Conservation (phyloP, 768 basidiomycete species). For the Boletus pseudo-olivaceus region DNA sequence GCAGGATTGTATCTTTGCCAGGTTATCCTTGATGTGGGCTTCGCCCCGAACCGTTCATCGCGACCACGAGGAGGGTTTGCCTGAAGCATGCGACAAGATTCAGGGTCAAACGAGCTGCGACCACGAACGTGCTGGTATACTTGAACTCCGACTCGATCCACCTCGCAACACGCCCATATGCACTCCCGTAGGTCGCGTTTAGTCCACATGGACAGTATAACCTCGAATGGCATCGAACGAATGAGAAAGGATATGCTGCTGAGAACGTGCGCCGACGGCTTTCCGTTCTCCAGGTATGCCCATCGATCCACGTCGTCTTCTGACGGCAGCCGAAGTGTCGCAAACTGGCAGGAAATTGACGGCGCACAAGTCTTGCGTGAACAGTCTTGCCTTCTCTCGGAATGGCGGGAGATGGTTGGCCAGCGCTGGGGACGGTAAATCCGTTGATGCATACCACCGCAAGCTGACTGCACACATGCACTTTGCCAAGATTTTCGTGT, state of each 20-base stretch:
- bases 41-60: neutral
- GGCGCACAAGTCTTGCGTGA: constrained; percentile 62
- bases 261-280: constrained; percentile 25
- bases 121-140: neutral
- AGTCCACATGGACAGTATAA: constrained; percentile 19
- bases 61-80: neutral
- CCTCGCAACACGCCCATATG: constrained; percentile 9
- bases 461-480: constrained; percentile 11
- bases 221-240: constrained; percentile 24
- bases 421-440: constrained; percentile 67
- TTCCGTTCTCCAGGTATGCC: constrained; percentile 35
- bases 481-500: constrained; percentile 46
- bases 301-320: neutral
- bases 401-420: constrained; percentile 59
- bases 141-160: constrained; percentile 3
- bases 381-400: constrained; percentile 60
- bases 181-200: constrained; percentile 7
- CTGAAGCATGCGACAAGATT: neutral
- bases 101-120: neutral
- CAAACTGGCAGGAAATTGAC: constrained; percentile 28
- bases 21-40: neutral
- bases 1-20: constrained; percentile 14
- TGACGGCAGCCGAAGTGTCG: constrained; percentile 2
- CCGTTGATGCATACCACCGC: constrained; percentile 5
- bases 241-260: constrained; percentile 16